Percentiles rank a stretch among this genome's conserved stretches.
Conservation (phyloP, 1,284 basidiomycete genomes). For the Leccinum fuscescens region DNA sequence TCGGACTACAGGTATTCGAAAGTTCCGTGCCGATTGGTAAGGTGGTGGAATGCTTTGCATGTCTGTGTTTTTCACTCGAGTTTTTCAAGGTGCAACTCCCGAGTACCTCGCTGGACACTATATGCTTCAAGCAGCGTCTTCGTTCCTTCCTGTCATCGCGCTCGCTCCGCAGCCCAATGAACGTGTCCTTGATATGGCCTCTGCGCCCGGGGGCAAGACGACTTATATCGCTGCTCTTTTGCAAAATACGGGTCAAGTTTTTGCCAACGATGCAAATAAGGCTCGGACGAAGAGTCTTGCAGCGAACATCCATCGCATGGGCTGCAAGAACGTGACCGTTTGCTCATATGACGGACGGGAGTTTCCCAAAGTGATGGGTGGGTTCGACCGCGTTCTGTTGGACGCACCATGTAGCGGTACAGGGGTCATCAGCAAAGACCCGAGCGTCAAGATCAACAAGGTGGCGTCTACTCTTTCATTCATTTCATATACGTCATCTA, state of each 20-base stretch:
- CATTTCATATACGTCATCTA: neutral
- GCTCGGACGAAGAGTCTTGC: slow-evolving; percentile 93
- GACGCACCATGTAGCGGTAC: slow-evolving; percentile 99
- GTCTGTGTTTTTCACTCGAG: slow-evolving; percentile 2
- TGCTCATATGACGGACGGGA: slow-evolving; percentile 97
- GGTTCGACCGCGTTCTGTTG: slow-evolving; percentile 93
- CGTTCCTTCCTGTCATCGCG: slow-evolving; percentile 98
- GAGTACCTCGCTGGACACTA: slow-evolving; percentile 99
- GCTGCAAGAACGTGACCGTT: slow-evolving; percentile 97
- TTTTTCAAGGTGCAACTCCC: slow-evolving; percentile 76
- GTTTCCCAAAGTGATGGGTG: slow-evolving; percentile 99
- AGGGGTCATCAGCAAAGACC: slow-evolving; percentile 97
- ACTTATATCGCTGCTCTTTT: slow-evolving; percentile 95
- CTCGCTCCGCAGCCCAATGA: slow-evolving; percentile 92
- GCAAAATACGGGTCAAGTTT: slow-evolving; percentile 97
- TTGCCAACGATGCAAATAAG: slow-evolving; percentile 97
- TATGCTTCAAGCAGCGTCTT: slow-evolving; percentile 99
- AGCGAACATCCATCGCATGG: slow-evolving; percentile 94
- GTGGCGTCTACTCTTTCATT: slow-evolving; percentile 39
- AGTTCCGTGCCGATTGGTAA: slow-evolving; percentile 90
- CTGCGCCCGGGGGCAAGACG: slow-evolving; percentile 96
- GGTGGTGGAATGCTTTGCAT: slow-evolving; percentile 3
- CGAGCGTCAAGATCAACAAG: slow-evolving; percentile 98
- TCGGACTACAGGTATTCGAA: slow-evolving; percentile 97
- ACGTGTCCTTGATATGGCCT: slow-evolving; percentile 97